These are phyloP conservation scores for Ricinus communis DNA, from an alignment of 345 rosid genomes.

Conservation along the genomic window DNA sequence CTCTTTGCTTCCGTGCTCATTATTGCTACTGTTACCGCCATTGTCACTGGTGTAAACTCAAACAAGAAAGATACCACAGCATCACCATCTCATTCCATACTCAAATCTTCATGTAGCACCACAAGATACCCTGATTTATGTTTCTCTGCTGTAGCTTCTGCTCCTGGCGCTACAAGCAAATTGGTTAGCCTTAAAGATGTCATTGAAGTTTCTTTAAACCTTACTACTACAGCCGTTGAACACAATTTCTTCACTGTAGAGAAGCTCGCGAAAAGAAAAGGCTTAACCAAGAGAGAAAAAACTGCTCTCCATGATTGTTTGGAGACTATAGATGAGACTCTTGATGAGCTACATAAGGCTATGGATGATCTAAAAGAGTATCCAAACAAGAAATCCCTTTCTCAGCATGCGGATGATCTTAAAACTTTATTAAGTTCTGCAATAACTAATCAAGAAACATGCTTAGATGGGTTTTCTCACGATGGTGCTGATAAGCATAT, in stretches of 20 bases:
- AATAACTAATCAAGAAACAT: slow-evolving; percentile 84
- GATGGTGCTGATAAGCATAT: slow-evolving; percentile 49
- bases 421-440: slow-evolving; percentile 81
- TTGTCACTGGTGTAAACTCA: slow-evolving; percentile 42
- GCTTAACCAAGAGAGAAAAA: slow-evolving; percentile 55
- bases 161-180: slow-evolving; percentile 29
- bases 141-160: slow-evolving; percentile 52
- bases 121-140: slow-evolving; percentile 72
- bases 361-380: slow-evolving; percentile 55
- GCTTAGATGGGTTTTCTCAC: slow-evolving; percentile 84
- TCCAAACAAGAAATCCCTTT: slow-evolving; percentile 60
- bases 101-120: slow-evolving; percentile 60
- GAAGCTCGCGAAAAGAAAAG: slow-evolving; percentile 23
- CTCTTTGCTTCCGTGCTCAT: slow-evolving; percentile 39
- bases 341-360: slow-evolving; percentile 68
- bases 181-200: slow-evolving; percentile 38
- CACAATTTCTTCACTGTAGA: slow-evolving; percentile 31
- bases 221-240: slow-evolving; percentile 25
- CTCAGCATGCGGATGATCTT: slow-evolving; percentile 73
- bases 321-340: slow-evolving; percentile 80
- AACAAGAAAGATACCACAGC: slow-evolving; percentile 1
- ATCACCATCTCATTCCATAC: slow-evolving; percentile 52
- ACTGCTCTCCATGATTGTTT: slow-evolving; percentile 84
- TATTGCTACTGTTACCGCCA: slow-evolving; percentile 41
- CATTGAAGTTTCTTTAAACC: slow-evolving; percentile 33